These are phyloP conservation scores for Colletotrichum eleusines DNA, from an alignment of 2,329 filamentous ascomycete genomes.

Conservation along the genomic window DNA sequence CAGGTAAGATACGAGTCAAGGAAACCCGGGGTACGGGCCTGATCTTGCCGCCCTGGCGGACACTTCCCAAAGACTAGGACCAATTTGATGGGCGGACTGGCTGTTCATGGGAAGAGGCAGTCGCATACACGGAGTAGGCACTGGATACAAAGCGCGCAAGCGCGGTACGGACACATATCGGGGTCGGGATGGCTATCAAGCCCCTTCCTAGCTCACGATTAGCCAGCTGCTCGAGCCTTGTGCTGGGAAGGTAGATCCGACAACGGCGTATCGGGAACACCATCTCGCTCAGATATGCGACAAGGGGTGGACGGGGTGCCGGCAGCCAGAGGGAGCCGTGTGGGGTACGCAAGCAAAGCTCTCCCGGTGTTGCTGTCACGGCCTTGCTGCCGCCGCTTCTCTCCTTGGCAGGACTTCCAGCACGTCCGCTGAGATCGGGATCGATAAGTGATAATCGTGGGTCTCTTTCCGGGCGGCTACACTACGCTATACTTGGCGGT, in stretches of 20 bases:
- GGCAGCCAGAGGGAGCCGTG: not conserved
- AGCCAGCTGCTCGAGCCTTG: conserved; percentile 25
- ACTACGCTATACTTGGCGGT: not conserved
- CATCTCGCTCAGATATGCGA: conserved; percentile 14
- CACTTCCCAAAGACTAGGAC: conserved; percentile 6
- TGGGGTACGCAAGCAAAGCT: not conserved
- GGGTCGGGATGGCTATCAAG: conserved; percentile 1
- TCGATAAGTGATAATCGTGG: not conserved
- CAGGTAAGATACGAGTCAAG: conserved; percentile 40
- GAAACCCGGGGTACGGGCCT: conserved; percentile 39
- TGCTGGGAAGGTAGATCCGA: conserved; percentile 23
- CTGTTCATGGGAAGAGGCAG: not conserved
- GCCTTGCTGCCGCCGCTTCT: not conserved
- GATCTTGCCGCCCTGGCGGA: conserved; percentile 14
- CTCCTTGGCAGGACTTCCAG: not conserved
- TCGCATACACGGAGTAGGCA: conserved; percentile 24
- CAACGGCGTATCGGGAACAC: conserved; percentile 23
- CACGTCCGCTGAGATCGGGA: not conserved
- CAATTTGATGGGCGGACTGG: not conserved
- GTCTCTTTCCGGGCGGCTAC: not conserved
- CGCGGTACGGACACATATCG: conserved; percentile 18
- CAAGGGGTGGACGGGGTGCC: conserved; percentile 15
- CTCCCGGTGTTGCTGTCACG: not conserved
- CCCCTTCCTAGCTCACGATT: conserved; percentile 22
- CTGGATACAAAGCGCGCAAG: conserved; percentile 27